phyloP scores from a whole-genome alignment of 495 filamentous ascomycete species.

The Aspergillus hancockii region DNA sequence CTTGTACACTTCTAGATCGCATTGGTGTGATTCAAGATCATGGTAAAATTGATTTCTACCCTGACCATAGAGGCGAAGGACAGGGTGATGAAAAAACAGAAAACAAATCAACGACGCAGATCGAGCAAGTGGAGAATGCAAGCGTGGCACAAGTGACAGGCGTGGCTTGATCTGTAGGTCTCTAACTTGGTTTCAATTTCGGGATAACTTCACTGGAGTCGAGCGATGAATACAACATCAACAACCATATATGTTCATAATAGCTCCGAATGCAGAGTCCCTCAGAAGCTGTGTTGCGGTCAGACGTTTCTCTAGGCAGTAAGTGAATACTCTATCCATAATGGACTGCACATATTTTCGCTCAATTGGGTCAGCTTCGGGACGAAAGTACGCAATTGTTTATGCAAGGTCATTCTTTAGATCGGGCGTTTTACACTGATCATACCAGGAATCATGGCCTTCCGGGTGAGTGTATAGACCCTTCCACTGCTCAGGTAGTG shows the following conservation, averaged over 20 bases:
- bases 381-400: constrained; percentile 19
- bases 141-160: not conserved
- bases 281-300: constrained; percentile 27
- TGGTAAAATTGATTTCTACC: constrained; percentile 67
- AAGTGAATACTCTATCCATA: constrained; percentile 25
- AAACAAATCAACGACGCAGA: too few species aligned
- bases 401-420: constrained; percentile 16
- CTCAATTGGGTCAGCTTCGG: constrained; percentile 25
- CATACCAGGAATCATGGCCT: constrained; percentile 27
- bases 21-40: constrained; percentile 62
- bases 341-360: constrained; percentile 24
- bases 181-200: too few species aligned
- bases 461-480: constrained; percentile 12
- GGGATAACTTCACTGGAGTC: too few species aligned
- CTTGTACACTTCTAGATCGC: constrained; percentile 69
- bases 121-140: not conserved
- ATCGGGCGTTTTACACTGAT: constrained; percentile 13
- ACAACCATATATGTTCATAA: constrained; percentile 28
- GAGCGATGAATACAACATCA: too few species aligned
- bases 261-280: constrained; percentile 27
- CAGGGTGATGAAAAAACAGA: not conserved
- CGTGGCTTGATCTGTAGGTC: not conserved
- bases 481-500: constrained; percentile 23
- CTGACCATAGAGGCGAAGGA: constrained; percentile 8
- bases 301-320: constrained; percentile 23